Base-by-base conservation (phyloP, 2,329 filamentous ascomycete genomes). In the Neoascochyta sp. region DNA sequence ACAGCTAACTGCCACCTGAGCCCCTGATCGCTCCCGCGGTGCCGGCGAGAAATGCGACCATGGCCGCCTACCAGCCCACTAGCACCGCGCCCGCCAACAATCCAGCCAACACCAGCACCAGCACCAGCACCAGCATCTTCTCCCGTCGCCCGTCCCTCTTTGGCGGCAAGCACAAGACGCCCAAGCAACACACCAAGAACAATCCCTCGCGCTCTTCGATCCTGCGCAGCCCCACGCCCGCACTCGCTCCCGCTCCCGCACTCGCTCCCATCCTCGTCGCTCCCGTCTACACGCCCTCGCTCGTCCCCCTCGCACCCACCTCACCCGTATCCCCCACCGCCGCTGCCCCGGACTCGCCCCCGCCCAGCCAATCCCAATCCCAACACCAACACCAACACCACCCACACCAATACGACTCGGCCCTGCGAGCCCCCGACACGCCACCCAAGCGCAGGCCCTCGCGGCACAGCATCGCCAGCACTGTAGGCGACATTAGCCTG, bases 401-500 rank as follows among this genome's bases (percentile, higher is more conserved):
- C n/a, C n/a, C n/a, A n/a, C n/a, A 31, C 52, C 48, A 50, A 43
- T 52, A 43, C 52, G 42, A 43, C 5, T 27, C 33, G 16, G 38
- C 43, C 24, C 29, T 38, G 16, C 49, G 38, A 32, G 36, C 28
- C 17, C 43, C 43, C 9, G 22, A 47, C 9, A 50, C 54, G 42
- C 52, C 58, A 22, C 54, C 46, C 12, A 45, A 43, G 32, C 54
- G 45, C 43, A 52, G 36, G 11, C 48, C 50, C 32, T 51, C 50
- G 35, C 47, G 57, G 16, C 57, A 60, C 39, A 57, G 50, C 50
- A 52, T 62, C 36, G 57, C 58, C 14, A 47, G 43, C 15, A 58
- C 53, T 11, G 55, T 65, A 21, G 53, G 56, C 12, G 64, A 66
- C 37, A 39, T 65, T 39, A 54, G 62, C 41, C 48, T 60, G 32